A percentile compares a stretch with the other conserved stretches of the same genome.
Evolutionary conservation across 371 early-diverging fungal species (phyloP).

Genomic region (Batrachochytrium dendrobatidis): DNA sequence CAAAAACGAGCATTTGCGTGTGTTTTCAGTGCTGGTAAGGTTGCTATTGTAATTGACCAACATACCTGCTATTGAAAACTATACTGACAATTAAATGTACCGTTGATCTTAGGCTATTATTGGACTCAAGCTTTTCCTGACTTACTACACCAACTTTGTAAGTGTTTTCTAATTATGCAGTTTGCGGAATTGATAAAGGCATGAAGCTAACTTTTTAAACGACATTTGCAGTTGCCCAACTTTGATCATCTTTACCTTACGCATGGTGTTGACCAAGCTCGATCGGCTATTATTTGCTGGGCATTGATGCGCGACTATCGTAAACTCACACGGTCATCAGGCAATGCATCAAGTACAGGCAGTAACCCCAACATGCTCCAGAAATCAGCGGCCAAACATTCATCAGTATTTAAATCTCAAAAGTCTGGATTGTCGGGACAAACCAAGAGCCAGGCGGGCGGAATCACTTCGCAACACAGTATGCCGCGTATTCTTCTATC

Average conservation of each 20-base stretch:
- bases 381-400: too few relatives aligned
- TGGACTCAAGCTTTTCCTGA: conserved; percentile 11
- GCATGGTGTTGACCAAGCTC: conserved; percentile 17
- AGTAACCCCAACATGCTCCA: too few relatives aligned
- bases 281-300: conserved; percentile 18
- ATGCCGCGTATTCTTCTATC: too few relatives aligned
- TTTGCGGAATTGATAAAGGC: too few relatives aligned
- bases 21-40: conserved; percentile 15
- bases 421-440: too few relatives aligned
- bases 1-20: conserved; percentile 13
- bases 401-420: too few relatives aligned
- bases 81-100: not conserved
- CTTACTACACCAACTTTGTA: conserved; percentile 8
- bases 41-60: not conserved
- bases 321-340: conserved; percentile 4
- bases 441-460: too few relatives aligned
- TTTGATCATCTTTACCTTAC: conserved; percentile 1
- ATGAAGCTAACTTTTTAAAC: too few relatives aligned
- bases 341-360: too few relatives aligned
- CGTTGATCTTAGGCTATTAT: conserved; percentile 6
- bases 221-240: conserved; percentile 1
- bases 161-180: too few relatives aligned
- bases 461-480: too few relatives aligned
- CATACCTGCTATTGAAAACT: not conserved
- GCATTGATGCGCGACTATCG: conserved; percentile 13